Evolutionary conservation across 768 basidiomycete species (phyloP), one percentile per base, ranked within the genome.

Genomic region (Lactarius sanguifluus): DNA sequence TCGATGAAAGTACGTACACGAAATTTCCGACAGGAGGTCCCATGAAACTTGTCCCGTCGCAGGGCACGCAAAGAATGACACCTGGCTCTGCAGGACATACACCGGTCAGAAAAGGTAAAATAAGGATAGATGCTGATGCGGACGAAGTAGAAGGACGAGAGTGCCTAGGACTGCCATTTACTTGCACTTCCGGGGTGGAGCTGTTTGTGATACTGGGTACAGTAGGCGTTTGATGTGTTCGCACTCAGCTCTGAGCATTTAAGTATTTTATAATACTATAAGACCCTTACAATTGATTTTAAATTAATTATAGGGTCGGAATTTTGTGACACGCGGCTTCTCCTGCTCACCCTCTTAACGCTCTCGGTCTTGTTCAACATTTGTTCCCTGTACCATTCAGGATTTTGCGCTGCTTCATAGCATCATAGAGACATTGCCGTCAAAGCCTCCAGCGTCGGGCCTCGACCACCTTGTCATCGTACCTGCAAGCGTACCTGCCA

Each of bases 41-140:
- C 95, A 97, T 73, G 91, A 91, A 62, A 94, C 92, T 75, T 94
- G 86, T 18, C 94, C 94, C 18, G 93, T 92, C 0, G 92, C 88
- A 61, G 95, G 95, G 77, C 94, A 96, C 30, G 95, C 95, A 76
- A 88, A 98, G 79, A 97, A 97, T 10, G 89, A 86, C 5, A 78
- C 76, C 58, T 79, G 76, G 3, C 79, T 80, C 83, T 83, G 61
- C 25, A 43, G 82, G 82, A 73, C 81, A 82, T 45, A 82, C 83
- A 66, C 57, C 32, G 45, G 57, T 34, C 66, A 50, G 70, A 56
- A 55, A 65, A 65, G 40, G 43, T 61, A 59, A 28, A 16, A 23
- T 36, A 60, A 58, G 18, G 36, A 25, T 61, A 50, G 47, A 50
- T n/a, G 47, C 23, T 34, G 56, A 66, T 52, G 61, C 61, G 50